Evolutionary conservation across 352 stramenopile species (phyloP).

Genomic region (Phytophthora sansomeana): DNA sequence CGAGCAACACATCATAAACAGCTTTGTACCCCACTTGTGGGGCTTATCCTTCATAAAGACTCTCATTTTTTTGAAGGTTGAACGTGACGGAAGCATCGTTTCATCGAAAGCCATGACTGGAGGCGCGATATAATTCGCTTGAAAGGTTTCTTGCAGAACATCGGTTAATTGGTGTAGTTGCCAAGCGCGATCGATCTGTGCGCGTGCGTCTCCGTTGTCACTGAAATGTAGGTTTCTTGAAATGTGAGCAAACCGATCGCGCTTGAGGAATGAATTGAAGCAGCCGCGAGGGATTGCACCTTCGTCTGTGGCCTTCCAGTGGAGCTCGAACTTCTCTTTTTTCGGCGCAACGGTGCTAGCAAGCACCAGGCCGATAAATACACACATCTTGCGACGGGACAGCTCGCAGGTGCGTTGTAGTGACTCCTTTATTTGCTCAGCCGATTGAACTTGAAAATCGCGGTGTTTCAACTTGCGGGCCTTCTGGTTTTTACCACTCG

Average conservation of each 20-base stretch:
- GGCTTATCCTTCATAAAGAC: conserved; percentile 2
- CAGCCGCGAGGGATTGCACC: background rate
- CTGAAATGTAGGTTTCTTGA: conserved; percentile 9
- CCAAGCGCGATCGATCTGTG: conserved; percentile 1
- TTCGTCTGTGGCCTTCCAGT: conserved; percentile 14
- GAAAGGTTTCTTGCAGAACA: conserved; percentile 2
- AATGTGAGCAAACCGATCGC: conserved; percentile 7
- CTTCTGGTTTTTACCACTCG: conserved; percentile 1
- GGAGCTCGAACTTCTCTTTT: conserved; percentile 8
- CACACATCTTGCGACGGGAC: background rate
- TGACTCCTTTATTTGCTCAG: background rate
- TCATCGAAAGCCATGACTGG: conserved; percentile 2
- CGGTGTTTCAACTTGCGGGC: background rate
- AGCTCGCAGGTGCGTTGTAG: background rate
- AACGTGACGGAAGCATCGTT: background rate
- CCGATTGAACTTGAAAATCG: background rate
- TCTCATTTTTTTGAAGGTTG: background rate
- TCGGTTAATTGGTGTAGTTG: background rate
- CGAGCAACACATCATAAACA: background rate
- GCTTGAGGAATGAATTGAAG: conserved; percentile 2
- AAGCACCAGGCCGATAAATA: conserved; percentile 5
- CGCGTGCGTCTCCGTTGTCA: conserved; percentile 1
- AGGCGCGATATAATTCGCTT: background rate
- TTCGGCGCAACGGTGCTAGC: conserved; percentile 4
- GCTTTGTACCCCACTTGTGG: conserved; percentile 1